phyloP scores from a whole-genome alignment of 192 early-diverging fungal species.

The Rhizophagus sp. region DNA sequence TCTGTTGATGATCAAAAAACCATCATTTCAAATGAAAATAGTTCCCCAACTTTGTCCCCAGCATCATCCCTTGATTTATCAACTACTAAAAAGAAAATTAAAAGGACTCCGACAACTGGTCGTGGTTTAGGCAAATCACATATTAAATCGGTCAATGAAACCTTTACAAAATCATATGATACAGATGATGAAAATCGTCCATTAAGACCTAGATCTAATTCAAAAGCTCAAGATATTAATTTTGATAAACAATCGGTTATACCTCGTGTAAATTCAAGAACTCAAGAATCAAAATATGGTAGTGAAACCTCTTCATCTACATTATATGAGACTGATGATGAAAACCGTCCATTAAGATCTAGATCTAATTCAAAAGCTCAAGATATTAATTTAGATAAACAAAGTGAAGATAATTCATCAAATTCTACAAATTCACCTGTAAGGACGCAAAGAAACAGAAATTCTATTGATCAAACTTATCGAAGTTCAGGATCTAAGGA shows the following conservation, averaged over 20 bases:
- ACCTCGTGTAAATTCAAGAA: not conserved
- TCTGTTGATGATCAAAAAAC: not conserved
- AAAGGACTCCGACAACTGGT: not conserved
- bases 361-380: not conserved
- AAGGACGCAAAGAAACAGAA: not conserved
- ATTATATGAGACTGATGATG: not conserved
- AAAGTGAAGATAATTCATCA: not conserved
- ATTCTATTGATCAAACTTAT: not conserved
- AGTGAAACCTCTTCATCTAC: not conserved
- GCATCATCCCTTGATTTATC: not conserved
- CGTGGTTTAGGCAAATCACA: not conserved
- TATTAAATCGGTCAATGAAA: not conserved
- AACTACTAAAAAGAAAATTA: not conserved
- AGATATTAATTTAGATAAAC: not conserved
- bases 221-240: not conserved
- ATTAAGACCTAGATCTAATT: not conserved
- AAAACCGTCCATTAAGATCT: not conserved
- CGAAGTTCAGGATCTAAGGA: not conserved
- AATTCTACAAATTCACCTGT: not conserved
- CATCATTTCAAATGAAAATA: not conserved
- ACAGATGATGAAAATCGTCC: not conserved
- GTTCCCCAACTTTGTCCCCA: too few species aligned
- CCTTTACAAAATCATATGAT: not conserved
- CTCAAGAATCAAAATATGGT: not conserved
- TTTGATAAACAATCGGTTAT: not conserved